A percentile compares a stretch with the other conserved stretches of the same genome.
Conservation (phyloP, 768 basidiomycete genomes). For the Mrakia hoshinonis region DNA sequence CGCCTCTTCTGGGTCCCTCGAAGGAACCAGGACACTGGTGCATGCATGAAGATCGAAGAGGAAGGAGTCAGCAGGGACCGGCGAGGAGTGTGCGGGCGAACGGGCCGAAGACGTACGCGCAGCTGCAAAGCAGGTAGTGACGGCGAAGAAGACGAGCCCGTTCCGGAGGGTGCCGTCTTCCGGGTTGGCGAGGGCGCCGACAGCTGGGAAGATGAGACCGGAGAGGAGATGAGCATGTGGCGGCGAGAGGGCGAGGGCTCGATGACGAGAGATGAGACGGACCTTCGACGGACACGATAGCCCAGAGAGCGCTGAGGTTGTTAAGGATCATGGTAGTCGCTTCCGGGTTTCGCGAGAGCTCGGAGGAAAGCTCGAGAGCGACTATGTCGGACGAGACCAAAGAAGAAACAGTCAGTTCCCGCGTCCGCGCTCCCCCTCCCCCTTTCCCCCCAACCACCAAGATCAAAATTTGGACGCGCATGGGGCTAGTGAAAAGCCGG, state of each 20-base stretch:
- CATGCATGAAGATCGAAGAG: neutral
- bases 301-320: neutral
- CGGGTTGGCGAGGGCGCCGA: neutral
- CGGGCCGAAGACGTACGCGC: neutral
- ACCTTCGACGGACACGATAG: constrained; percentile 2
- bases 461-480: neutral
- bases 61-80: neutral
- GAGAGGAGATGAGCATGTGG: neutral
- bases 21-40: constrained; percentile 7
- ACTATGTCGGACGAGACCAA: neutral
- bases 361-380: neutral
- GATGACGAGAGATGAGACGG: neutral
- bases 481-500: neutral
- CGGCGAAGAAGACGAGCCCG: neutral
- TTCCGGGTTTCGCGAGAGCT: neutral
- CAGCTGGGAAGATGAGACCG: no score
- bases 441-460: no score
- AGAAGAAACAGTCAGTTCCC: no score
- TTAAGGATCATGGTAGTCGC: constrained; percentile 2
- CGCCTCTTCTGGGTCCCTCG: neutral
- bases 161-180: neutral
- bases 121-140: neutral
- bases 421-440: no score
- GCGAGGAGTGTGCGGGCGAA: neutral
- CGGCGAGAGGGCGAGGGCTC: neutral